Percentiles rank a stretch among this genome's conserved stretches.
phyloP scores from a whole-genome alignment of 345 rosid genomes.

The Eucalyptus microcorys region DNA sequence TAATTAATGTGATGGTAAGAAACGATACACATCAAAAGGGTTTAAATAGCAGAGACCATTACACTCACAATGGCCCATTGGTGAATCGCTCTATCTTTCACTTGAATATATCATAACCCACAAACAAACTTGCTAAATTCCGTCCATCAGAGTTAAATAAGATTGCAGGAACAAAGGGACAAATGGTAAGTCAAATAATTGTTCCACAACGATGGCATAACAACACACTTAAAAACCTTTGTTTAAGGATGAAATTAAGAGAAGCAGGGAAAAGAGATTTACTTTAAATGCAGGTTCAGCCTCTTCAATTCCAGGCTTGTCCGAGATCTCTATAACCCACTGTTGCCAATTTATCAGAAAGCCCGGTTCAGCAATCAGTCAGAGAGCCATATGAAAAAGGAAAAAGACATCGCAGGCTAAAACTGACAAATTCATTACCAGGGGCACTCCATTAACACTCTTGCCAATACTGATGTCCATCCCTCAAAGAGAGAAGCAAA shows the following conservation, averaged over 20 bases:
- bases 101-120: background rate
- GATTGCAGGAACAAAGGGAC: background rate
- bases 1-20: background rate
- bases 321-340: constrained; percentile 98
- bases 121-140: background rate
- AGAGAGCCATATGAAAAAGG: background rate
- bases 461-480: constrained; percentile 73
- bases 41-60: background rate
- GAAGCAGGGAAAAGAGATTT: background rate
- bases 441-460: constrained; percentile 83
- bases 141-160: background rate
- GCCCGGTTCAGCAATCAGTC: background rate
- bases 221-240: background rate
- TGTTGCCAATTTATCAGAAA: constrained; percentile 4
- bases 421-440: constrained; percentile 42
- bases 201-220: background rate
- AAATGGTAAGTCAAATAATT: background rate
- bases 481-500: constrained; percentile 82
- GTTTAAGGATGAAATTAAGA: background rate
- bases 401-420: background rate
- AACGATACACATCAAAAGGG: background rate
- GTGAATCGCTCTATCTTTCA: background rate
- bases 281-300: constrained; percentile 98
- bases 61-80: background rate
- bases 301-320: constrained; percentile 75